These are phyloP conservation scores for Trichaptum fuscoviolaceum DNA, from an alignment of 768 basidiomycete species.

Conservation along the genomic window DNA sequence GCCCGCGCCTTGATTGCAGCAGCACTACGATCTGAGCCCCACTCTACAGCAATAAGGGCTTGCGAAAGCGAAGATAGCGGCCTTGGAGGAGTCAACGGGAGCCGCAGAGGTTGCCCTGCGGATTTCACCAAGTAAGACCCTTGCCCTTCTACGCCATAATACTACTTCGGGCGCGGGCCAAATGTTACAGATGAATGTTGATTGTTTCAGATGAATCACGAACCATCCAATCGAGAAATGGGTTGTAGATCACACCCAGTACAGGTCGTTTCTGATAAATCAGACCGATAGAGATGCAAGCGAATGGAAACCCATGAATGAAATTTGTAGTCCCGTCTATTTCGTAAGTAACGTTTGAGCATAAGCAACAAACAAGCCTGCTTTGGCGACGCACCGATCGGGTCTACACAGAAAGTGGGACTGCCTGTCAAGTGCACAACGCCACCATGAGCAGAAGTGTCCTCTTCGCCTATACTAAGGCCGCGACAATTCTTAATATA, in stretches of 20 bases:
- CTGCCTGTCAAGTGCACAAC: constrained; percentile 68
- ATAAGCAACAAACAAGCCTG: background rate
- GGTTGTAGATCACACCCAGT: constrained; percentile 90
- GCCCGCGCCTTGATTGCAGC: constrained; percentile 53
- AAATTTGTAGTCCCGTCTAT: constrained; percentile 88
- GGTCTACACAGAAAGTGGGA: constrained; percentile 95
- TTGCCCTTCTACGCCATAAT: constrained; percentile 71
- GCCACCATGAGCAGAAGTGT: constrained; percentile 76
- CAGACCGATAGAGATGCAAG: constrained; percentile 87
- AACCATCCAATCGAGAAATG: constrained; percentile 82
- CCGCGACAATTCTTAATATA: constrained; percentile 7
- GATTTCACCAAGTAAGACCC: constrained; percentile 71
- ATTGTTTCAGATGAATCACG: constrained; percentile 14
- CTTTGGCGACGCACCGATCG: constrained; percentile 57
- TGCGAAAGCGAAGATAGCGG: constrained; percentile 30
- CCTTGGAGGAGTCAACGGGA: constrained; percentile 53
- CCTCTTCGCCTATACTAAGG: constrained; percentile 78
- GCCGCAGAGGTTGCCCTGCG: constrained; percentile 34
- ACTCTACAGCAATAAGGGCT: constrained; percentile 67
- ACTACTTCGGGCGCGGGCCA: constrained; percentile 33
- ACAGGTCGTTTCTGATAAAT: constrained; percentile 78
- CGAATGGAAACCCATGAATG: constrained; percentile 80
- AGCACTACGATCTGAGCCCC: constrained; percentile 73
- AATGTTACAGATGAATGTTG: constrained; percentile 6
- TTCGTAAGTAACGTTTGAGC: background rate